A percentile compares a stretch with the other conserved stretches of the same genome.
phyloP scores from a whole-genome alignment of 805 yeast genomes.

The Saccharomycopsis malanga region DNA sequence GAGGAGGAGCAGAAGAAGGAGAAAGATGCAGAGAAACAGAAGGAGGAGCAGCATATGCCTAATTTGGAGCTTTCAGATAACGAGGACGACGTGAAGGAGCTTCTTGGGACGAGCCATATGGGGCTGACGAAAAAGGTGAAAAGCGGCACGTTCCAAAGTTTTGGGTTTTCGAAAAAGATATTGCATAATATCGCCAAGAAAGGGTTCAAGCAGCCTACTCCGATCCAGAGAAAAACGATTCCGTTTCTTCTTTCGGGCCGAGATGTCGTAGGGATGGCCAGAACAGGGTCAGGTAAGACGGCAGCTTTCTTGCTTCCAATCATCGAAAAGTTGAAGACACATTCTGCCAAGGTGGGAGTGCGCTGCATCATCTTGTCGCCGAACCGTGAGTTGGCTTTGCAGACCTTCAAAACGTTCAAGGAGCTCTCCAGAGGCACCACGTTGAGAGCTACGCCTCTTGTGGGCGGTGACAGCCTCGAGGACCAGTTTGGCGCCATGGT shows the following conservation, averaged over 20 bases:
- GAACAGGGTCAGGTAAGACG: constrained; percentile 98
- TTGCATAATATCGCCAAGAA: constrained; percentile 66
- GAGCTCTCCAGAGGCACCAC: constrained; percentile 84
- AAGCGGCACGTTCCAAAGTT: constrained; percentile 80
- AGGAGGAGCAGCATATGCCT: constrained; percentile 34
- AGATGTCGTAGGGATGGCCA: constrained; percentile 98
- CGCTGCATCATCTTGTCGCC: constrained; percentile 90
- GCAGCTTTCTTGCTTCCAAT: constrained; percentile 93
- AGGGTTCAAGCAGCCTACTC: constrained; percentile 94
- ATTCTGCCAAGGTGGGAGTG: constrained; percentile 80
- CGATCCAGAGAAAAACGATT: constrained; percentile 93
- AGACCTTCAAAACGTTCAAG: constrained; percentile 80
- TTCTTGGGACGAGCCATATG: constrained; percentile 32
- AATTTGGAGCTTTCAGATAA: constrained; percentile 44
- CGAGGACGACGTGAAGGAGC: constrained; percentile 42
- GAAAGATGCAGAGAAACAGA: constrained; percentile 19
- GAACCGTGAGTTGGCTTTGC: constrained; percentile 92
- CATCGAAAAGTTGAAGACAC: constrained; percentile 75
- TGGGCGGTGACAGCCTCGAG: constrained; percentile 98
- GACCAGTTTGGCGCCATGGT: constrained; percentile 92
- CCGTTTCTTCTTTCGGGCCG: constrained; percentile 81
- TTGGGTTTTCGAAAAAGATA: constrained; percentile 74
- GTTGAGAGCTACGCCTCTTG: constrained; percentile 68
- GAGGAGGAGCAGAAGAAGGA: constrained; percentile 25
- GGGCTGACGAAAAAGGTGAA: constrained; percentile 52